Evolutionary conservation across 2,329 filamentous ascomycete genomes (phyloP), one percentile per base, ranked within the genome.

Genomic region (Ophiostoma populinum): DNA sequence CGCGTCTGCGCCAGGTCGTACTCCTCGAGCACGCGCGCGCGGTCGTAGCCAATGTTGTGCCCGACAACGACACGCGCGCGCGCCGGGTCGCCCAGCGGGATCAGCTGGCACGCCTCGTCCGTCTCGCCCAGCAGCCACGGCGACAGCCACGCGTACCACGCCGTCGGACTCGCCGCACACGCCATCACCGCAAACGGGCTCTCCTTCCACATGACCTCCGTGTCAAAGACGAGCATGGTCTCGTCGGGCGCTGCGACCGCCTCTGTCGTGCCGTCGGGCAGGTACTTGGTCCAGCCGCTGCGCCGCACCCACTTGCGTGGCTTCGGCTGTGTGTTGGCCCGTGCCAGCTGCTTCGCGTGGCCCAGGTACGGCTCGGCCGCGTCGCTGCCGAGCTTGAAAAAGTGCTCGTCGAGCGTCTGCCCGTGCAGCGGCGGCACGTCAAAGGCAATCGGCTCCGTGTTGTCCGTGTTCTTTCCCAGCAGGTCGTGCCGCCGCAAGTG

Each of bases 71-170:
- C 70, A 30, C 85, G 73, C 17, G 79, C 67, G 42, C 70, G 65
- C 2, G 61, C 62, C 7, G 77, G 71, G 47, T 94, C 76, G 20
- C 90, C 92, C 6, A 98, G 57, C 0, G 92, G 85, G 32, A 98
- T 77, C 10, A 98, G 60, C 40, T 98, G 87, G 32, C 72, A 69
- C 48, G 82, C 68, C 21, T 73, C 73, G 24, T 79, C 61, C 2
- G 81, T 77, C 58, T 95, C 82, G 20, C 75, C 80, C 13, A 98
- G 57, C 24, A 98, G 59, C 87, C 87, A 98, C 0, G 90, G 90
- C 10, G 90, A 98, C 35, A 98, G 56, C 90, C 90, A 98, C 1
- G 78, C 82, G 58, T 98, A 98, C 92, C 92, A 98, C 20, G 85
- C 76, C 3, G 75, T 86, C 1, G 82, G 76, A 45, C 85, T 85